Base-by-base conservation (phyloP, 1,284 basidiomycete genomes). In the Cerioporus squamosus region DNA sequence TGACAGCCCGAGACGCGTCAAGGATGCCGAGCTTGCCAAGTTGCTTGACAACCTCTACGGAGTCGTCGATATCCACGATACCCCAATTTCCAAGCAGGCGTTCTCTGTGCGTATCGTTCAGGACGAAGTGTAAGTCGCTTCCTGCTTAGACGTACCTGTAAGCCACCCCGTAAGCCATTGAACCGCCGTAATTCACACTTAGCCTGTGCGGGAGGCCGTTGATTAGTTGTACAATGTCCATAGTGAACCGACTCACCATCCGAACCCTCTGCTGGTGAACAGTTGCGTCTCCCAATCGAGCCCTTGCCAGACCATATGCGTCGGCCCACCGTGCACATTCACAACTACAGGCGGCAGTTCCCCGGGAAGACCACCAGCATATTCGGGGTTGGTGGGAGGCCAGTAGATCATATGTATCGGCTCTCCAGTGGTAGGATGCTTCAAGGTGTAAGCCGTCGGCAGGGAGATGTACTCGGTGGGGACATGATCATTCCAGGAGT, bases 311-410 rank as follows among this genome's bases (percentile, higher is more conserved):
- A 76, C 70, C 10, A 76, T 65, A 0, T 58, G 60, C 1, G 86
- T 88, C 0, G 88, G 88, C 0, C 88, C 87, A 3, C 86, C 86
- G 60, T 90, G 87, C 1, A 80, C 77, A 38, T 77, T 70, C 5
- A 88, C 72, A 10, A 88, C 75, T 58, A 82, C 83, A 1, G 88
- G 88, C 0, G 88, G 87, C 15, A 77, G 77, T 62, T 85, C 82
- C 1, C 74, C 77, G 31, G 67, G 76, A 2, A 77, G 74, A 14
- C 47, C 47, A 0, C 80, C 84, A 12, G 20, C 14, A 67, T 82
- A 88, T 0, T 74, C 66, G 0, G 81, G 81, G 61, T 87, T 89
- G 22, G 71, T 75, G 0, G 88, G 88, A 2, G 80, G 73, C 62
- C 85, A 88, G 60, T 79, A 83, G 14, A 87, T 68, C 7, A 81